Percentiles rank a stretch among this genome's conserved stretches.
Evolutionary conservation across 805 yeast species (phyloP).

Genomic region (Metschnikowia henanensis): DNA sequence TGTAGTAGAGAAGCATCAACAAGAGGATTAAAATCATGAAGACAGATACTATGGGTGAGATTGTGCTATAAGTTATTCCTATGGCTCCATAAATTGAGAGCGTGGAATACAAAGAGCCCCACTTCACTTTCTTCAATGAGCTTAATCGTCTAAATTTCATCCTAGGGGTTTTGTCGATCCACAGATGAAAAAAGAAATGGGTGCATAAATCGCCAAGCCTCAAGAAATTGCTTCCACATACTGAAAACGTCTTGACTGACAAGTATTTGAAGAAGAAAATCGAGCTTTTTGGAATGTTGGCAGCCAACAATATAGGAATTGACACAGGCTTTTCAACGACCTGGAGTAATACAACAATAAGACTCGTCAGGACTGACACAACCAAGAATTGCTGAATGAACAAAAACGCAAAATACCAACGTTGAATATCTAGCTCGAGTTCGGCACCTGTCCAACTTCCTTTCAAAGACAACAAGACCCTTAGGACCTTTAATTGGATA

Average conservation of each 20-base stretch:
- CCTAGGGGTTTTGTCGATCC: slow-evolving; percentile 62
- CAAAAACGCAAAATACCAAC: slow-evolving; percentile 74
- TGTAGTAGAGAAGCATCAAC: slow-evolving; percentile 62
- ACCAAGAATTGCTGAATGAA: slow-evolving; percentile 84
- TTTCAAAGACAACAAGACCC: slow-evolving; percentile 52
- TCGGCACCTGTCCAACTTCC: slow-evolving; percentile 62
- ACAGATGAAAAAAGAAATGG: slow-evolving; percentile 32
- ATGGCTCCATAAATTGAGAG: slow-evolving; percentile 78
- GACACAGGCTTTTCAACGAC: slow-evolving; percentile 69
- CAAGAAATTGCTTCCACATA: slow-evolving; percentile 70
- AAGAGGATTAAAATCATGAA: slow-evolving; percentile 56
- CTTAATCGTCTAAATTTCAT: slow-evolving; percentile 47
- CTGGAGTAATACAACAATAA: slow-evolving; percentile 60
- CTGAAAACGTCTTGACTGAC: slow-evolving; percentile 70
- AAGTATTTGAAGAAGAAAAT: slow-evolving; percentile 82
- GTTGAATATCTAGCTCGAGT: slow-evolving; percentile 69
- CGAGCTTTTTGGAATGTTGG: slow-evolving; percentile 81
- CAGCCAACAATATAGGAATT: slow-evolving; percentile 69
- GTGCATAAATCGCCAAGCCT: slow-evolving; percentile 54
- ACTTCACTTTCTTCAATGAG: slow-evolving; percentile 47
- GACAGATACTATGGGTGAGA: slow-evolving; percentile 74
- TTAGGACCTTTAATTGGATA: slow-evolving; percentile 56
- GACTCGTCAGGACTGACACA: slow-evolving; percentile 80
- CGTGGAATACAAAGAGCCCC: slow-evolving; percentile 81
- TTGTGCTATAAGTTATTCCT: slow-evolving; percentile 73